Conservation (phyloP, 805 yeast genomes). For the Maudiozyma serrabonitensis region DNA sequence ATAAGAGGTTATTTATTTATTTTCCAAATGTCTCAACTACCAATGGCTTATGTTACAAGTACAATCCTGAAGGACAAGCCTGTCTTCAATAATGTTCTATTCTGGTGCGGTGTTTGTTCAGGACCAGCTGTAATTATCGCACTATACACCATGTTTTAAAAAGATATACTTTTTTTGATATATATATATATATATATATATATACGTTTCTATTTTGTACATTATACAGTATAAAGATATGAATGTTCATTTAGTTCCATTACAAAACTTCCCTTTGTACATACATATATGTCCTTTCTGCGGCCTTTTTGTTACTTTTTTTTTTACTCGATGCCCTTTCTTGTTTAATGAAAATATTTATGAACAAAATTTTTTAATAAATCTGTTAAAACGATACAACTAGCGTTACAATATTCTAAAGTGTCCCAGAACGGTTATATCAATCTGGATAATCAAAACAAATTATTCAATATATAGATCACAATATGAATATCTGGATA, state of each 20-base stretch:
- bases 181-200: not conserved
- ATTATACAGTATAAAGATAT: too few relatives aligned
- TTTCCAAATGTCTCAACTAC: conserved; percentile 83
- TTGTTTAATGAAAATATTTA: not conserved
- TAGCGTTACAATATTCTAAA: too few relatives aligned
- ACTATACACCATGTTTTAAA: conserved; percentile 63
- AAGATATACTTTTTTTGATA: not conserved
- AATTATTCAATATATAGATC: too few relatives aligned
- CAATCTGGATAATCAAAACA: too few relatives aligned
- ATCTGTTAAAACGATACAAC: not conserved
- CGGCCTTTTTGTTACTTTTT: not conserved
- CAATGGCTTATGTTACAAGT: conserved; percentile 56
- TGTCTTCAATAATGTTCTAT: conserved; percentile 66
- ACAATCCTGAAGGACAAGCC: conserved; percentile 45
- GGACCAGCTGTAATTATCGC: conserved; percentile 89
- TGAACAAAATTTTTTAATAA: not conserved
- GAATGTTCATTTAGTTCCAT: too few relatives aligned
- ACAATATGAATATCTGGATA: conserved; percentile 68
- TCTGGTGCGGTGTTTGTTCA: conserved; percentile 85
- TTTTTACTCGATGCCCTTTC: not conserved
- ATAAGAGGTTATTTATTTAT: conserved; percentile 70
- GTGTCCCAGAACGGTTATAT: too few relatives aligned
- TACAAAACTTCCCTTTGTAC: too few relatives aligned
- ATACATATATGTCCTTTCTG: too few relatives aligned
- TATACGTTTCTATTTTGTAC: not conserved